Evolutionary conservation across 176 grass and related monocot genomes (phyloP).

Genomic region (Oryza australiensis): DNA sequence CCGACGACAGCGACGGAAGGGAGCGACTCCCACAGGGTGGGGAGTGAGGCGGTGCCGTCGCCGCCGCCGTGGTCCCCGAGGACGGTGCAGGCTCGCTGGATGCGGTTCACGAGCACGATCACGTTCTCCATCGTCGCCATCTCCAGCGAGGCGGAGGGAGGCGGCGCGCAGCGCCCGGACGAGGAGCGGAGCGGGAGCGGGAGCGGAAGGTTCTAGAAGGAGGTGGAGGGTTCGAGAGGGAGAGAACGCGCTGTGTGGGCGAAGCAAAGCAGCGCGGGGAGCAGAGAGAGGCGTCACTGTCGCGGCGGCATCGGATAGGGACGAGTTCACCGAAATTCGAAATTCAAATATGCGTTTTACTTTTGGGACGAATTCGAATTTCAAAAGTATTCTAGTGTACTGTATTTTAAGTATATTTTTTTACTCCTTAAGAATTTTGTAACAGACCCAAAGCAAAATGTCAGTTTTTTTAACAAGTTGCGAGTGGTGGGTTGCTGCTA

Average conservation of each 20-base stretch:
- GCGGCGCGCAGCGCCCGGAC: not conserved
- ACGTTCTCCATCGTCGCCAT: constrained; percentile 93
- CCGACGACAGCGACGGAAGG: constrained; percentile 93
- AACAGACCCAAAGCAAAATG: not conserved
- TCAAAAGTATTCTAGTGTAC: not conserved
- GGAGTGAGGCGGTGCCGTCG: constrained; percentile 52
- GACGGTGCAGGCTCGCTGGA: constrained; percentile 93
- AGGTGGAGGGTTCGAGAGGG: not conserved
- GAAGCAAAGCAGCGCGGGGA: not conserved
- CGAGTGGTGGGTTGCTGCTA: too few species aligned
- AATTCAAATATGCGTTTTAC: not conserved
- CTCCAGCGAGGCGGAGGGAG: not conserved
- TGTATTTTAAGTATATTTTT: not conserved
- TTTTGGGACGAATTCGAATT: not conserved
- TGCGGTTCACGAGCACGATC: constrained; percentile 88
- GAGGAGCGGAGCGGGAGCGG: not conserved
- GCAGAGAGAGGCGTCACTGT: constrained; percentile 28
- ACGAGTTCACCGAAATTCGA: not conserved
- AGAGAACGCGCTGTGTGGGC: not conserved
- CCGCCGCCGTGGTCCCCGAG: constrained; percentile 86
- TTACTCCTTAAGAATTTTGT: not conserved
- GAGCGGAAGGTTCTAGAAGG: constrained; percentile 39
- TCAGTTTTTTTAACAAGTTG: too few species aligned
- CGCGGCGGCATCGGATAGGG: not conserved
- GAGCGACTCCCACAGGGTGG: constrained; percentile 90